A percentile compares a stretch with the other conserved stretches of the same genome.
phyloP scores from a whole-genome alignment of 2,329 filamentous ascomycete genomes.

The Claviceps citrina region DNA sequence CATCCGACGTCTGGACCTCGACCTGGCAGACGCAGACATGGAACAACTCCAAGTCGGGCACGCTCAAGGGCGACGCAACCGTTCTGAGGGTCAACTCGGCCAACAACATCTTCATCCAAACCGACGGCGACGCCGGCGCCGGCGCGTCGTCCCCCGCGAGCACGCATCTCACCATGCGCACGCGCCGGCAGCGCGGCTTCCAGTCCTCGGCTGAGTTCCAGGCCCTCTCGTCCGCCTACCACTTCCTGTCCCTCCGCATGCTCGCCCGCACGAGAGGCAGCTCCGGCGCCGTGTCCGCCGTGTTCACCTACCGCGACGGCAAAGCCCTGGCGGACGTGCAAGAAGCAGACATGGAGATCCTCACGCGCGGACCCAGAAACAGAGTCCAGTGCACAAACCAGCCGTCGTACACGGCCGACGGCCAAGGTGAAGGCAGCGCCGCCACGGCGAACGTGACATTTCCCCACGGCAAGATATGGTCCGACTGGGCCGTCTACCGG shows the following conservation, averaged over 20 bases:
- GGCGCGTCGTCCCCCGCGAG: constrained; percentile 8
- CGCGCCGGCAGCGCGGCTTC: constrained; percentile 25
- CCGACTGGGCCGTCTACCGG: constrained; percentile 42
- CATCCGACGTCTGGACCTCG: constrained; percentile 18
- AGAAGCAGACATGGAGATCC: constrained; percentile 31
- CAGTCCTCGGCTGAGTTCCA: constrained; percentile 35
- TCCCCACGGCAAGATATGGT: constrained; percentile 29
- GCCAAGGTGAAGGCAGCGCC: constrained; percentile 21
- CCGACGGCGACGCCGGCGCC: constrained; percentile 9
- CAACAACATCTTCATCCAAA: constrained; percentile 31
- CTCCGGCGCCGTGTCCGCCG: constrained; percentile 33
- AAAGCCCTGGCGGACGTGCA: constrained; percentile 20
- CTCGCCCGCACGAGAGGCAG: constrained; percentile 32
- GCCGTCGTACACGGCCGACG: constrained; percentile 26
- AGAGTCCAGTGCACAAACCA: constrained; percentile 45
- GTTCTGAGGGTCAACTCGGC: constrained; percentile 26
- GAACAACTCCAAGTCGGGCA: constrained; percentile 18
- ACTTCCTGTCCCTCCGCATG: constrained; percentile 29
- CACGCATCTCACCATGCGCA: constrained; percentile 34
- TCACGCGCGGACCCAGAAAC: constrained; percentile 29
- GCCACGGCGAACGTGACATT: constrained; percentile 34
- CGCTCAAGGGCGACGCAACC: constrained; percentile 9
- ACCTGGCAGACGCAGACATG: constrained; percentile 26
- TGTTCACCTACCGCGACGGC: constrained; percentile 35
- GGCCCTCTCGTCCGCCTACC: constrained; percentile 16